Conservation (phyloP, 345 rosid genomes). For the Mallotus nudiflorus region DNA sequence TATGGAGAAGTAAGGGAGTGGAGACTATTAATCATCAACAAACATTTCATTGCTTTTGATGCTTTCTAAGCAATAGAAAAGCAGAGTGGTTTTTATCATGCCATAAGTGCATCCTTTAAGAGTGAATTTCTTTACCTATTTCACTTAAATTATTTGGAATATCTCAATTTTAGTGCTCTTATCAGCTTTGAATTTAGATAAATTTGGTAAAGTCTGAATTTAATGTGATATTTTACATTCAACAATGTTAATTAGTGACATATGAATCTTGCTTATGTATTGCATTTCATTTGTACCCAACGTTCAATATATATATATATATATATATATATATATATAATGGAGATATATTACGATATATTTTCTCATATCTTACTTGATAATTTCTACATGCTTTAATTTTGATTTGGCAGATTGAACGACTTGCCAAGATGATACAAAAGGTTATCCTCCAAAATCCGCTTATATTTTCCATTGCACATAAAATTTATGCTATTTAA, state of each 20-base stretch:
- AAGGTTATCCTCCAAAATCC: conserved; percentile 20
- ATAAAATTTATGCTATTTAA: background rate
- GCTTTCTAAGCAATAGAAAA: too few species aligned
- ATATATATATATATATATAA: too few species aligned
- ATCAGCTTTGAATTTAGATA: background rate
- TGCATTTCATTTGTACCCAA: background rate
- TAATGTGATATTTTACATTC: background rate
- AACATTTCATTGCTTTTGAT: too few species aligned
- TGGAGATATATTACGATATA: background rate
- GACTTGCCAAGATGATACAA: conserved; percentile 35
- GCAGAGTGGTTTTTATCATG: background rate
- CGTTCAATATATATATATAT: too few species aligned
- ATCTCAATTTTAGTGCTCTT: background rate
- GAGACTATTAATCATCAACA: too few species aligned
- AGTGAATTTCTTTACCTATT: background rate
- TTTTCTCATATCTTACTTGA: background rate
- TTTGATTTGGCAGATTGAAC: conserved; percentile 30
- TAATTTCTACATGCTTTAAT: conserved; percentile 10
- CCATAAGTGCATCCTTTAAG: background rate
- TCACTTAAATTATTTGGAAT: background rate
- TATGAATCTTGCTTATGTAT: background rate
- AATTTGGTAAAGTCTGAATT: background rate
- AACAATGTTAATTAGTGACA: background rate
- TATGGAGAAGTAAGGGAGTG: background rate
- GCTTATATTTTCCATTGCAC: background rate